Evolutionary conservation across 352 stramenopile genomes (phyloP).

Genomic region (Globisporangium polare): DNA sequence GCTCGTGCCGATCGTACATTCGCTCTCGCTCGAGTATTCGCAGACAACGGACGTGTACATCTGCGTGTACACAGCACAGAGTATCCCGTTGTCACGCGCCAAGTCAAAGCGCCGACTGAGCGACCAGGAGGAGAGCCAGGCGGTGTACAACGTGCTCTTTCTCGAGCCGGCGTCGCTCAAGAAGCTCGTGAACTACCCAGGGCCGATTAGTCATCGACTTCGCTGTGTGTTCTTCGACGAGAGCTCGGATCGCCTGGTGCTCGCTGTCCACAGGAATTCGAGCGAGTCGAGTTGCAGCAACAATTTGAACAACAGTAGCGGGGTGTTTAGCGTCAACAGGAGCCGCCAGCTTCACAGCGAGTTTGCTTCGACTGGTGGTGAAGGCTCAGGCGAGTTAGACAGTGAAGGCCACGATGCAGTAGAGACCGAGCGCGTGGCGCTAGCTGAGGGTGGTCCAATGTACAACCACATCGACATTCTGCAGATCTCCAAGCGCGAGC

Average conservation of each 20-base stretch:
- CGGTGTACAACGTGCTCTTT: slow-evolving; percentile 46
- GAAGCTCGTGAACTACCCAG: slow-evolving; percentile 48
- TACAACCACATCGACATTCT: slow-evolving; percentile 50
- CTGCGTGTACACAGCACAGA: slow-evolving; percentile 44
- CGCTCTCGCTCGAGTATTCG: slow-evolving; percentile 42
- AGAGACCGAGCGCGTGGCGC: slow-evolving; percentile 2
- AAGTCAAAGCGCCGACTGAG: background rate
- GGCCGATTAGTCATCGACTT: slow-evolving; percentile 35
- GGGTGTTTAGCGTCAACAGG: background rate
- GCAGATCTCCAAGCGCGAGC: slow-evolving; percentile 39
- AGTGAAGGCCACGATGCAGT: background rate
- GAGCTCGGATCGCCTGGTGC: slow-evolving; percentile 32
- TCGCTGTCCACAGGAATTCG: slow-evolving; percentile 23
- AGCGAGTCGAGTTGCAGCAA: slow-evolving; percentile 8
- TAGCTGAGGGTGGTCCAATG: slow-evolving; percentile 20
- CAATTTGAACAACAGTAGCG: background rate
- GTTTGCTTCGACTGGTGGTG: background rate
- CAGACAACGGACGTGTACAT: slow-evolving; percentile 49
- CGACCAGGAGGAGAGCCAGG: background rate
- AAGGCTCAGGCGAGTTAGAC: background rate
- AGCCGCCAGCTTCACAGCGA: background rate
- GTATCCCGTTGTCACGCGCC: slow-evolving; percentile 2
- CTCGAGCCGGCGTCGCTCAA: slow-evolving; percentile 59
- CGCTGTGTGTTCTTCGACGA: slow-evolving; percentile 42
- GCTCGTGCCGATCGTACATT: slow-evolving; percentile 18